phyloP scores from a whole-genome alignment of 2,329 filamentous ascomycete genomes.

The Talaromyces sp. region DNA sequence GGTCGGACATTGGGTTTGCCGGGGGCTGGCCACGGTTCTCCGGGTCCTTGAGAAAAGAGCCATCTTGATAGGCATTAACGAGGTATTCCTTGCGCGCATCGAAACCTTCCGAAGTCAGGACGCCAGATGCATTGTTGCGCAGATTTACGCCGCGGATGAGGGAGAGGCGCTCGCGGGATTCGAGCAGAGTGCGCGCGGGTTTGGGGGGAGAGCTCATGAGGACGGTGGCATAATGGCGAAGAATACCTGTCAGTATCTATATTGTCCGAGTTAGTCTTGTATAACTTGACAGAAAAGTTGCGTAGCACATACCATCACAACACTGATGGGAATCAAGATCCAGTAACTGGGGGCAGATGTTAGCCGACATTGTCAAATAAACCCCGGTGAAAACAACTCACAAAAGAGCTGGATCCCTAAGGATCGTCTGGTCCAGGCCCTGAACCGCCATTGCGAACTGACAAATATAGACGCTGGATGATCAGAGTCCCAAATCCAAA shows the following conservation, averaged over 20 bases:
- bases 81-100: conserved; percentile 75
- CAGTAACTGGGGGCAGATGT: conserved; percentile 68
- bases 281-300: conserved; percentile 3
- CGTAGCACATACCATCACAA: conserved; percentile 71
- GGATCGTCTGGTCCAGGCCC: conserved; percentile 86
- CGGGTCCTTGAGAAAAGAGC: conserved; percentile 84
- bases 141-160: conserved; percentile 81
- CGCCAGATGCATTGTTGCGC: conserved; percentile 75
- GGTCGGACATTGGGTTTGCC: conserved; percentile 91
- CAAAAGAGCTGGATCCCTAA: conserved; percentile 97
- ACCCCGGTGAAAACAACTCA: conserved; percentile 50
- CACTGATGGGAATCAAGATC: conserved; percentile 95
- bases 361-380: conserved; percentile 11
- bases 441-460: conserved; percentile 65
- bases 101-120: conserved; percentile 74
- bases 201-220: conserved; percentile 83
- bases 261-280: background rate
- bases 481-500: conserved; percentile 12
- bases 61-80: conserved; percentile 75
- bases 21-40: conserved; percentile 80
- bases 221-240: conserved; percentile 94
- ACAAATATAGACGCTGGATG: conserved; percentile 1
- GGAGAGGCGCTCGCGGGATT: conserved; percentile 73
- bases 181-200: conserved; percentile 58
- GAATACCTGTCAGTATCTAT: conserved; percentile 83